These are phyloP conservation scores for Daldinia childiae DNA, from an alignment of 495 filamentous ascomycete species.

Conservation along the genomic window DNA sequence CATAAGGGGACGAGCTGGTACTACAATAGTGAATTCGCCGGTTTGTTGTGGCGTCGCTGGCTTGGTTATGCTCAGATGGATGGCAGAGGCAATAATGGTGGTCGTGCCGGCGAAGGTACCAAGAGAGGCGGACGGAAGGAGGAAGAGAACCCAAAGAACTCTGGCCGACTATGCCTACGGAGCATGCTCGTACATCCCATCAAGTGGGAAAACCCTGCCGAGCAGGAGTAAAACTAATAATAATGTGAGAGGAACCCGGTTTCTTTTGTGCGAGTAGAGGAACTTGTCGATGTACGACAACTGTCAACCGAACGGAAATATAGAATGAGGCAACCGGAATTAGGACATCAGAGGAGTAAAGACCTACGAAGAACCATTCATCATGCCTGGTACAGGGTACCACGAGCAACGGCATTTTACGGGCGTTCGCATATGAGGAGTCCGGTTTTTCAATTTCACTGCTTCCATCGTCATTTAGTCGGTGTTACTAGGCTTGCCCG, in stretches of 20 bases:
- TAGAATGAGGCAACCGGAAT: constrained; percentile 35
- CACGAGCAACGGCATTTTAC: constrained; percentile 36
- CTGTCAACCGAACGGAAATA: constrained; percentile 30
- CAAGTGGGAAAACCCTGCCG: constrained; percentile 67
- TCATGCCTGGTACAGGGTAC: constrained; percentile 38
- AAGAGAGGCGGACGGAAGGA: constrained; percentile 76
- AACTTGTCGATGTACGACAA: constrained; percentile 25
- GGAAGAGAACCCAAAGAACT: constrained; percentile 60
- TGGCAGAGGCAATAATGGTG: constrained; percentile 72
- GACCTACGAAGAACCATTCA: constrained; percentile 35
- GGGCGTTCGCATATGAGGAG: constrained; percentile 45
- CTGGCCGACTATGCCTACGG: constrained; percentile 88
- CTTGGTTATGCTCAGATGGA: constrained; percentile 77
- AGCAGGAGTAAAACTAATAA: constrained; percentile 45
- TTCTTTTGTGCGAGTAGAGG: constrained; percentile 40
- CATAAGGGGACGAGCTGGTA: constrained; percentile 93
- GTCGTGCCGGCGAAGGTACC: constrained; percentile 63
- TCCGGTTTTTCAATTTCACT: constrained; percentile 35
- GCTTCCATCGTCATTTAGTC: constrained; percentile 8
- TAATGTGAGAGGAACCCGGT: constrained; percentile 25
- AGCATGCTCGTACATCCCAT: constrained; percentile 92
- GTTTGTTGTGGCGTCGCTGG: constrained; percentile 88
- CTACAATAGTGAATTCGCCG: constrained; percentile 87
- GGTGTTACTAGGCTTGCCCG: constrained; percentile 6
- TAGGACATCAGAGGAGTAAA: constrained; percentile 23